Base-by-base conservation (phyloP, 75 land plant genomes). In the Sequoia sempervirens region DNA sequence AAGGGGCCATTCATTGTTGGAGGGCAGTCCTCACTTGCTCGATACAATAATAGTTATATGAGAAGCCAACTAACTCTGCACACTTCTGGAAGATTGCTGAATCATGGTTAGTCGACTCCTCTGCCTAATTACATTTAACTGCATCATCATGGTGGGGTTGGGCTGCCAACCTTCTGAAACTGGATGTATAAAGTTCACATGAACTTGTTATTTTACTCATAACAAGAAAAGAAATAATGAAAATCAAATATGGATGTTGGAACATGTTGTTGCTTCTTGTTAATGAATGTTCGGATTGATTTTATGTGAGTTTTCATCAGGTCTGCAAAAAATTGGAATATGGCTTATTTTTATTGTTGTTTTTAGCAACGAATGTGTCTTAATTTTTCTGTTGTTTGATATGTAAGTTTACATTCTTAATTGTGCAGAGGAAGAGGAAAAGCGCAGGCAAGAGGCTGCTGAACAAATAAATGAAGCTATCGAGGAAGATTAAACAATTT, bases 381-480 rank as follows among this genome's bases (percentile, higher is more conserved):
- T 74, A 37, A 34, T 17, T 14, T 74, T 74, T 74, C 41, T 74
- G 17, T 20, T 74, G 18, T 74, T 72, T 36, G 6, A 73, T 72
- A 37, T 34, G 15, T 37, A 37, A 37, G 15, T 26, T 76, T 46
- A 43, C 80, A 76, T 41, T 41, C 50, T 26, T 78, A 78, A 37
- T 43, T 78, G 28, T 78, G 80, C 80, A 78, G 80, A 78, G 3
- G 80, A 78, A 78, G 80, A 78, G 50, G 80, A 78, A 78, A 78
- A 38, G 45, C 80, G 50, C 14, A 78, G 80, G 50, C 80, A 78
- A 78, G 80, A 78, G 28, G 80, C 30, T 45, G 45, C 47, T n/a
- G 80, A 45, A 20, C 50, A 45, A 45, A 26, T 9, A 23, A 78
- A 45, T 43, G 5, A 23, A 43, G 47, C 4, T 78, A 50, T 12